Evolutionary conservation across 2,329 filamentous ascomycete genomes (phyloP).

Genomic region (Scytalidium lignicola): DNA sequence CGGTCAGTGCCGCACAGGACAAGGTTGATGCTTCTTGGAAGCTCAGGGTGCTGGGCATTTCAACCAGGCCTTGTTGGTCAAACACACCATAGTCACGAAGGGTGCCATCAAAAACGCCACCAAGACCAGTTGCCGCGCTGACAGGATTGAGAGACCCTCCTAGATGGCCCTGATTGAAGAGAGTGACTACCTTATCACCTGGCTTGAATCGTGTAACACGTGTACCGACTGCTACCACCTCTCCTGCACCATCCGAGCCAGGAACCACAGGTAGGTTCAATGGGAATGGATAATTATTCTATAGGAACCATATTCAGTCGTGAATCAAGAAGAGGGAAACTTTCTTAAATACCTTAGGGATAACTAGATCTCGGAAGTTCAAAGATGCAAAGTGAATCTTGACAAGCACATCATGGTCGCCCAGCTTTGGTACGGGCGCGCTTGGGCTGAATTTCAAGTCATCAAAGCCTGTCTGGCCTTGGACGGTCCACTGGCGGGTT

Average conservation of each 20-base stretch:
- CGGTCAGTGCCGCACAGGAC: conserved; percentile 41
- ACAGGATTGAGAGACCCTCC: not conserved
- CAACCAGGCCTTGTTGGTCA: conserved; percentile 33
- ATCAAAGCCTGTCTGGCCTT: conserved; percentile 41
- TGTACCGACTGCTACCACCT: conserved; percentile 6
- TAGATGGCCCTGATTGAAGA: conserved; percentile 11
- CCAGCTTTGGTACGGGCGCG: conserved; percentile 39
- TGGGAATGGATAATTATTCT: conserved; percentile 11
- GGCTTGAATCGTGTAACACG: conserved; percentile 20
- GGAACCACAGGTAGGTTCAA: not conserved
- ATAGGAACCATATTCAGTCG: no score
- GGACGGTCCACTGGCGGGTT: conserved; percentile 50
- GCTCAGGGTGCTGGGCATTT: conserved; percentile 39
- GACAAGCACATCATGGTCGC: conserved; percentile 36
- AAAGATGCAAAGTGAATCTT: conserved; percentile 7
- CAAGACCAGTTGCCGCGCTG: conserved; percentile 11
- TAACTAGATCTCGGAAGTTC: conserved; percentile 10
- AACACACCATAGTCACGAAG: conserved; percentile 38
- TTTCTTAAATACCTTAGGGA: not conserved
- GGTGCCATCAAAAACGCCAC: conserved; percentile 30
- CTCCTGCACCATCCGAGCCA: conserved; percentile 5
- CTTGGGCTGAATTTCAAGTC: conserved; percentile 29
- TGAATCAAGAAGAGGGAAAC: no score
- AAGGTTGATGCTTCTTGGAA: conserved; percentile 41
- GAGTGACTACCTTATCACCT: conserved; percentile 29